Evolutionary conservation across 148 eudicot species (phyloP), one percentile per base, ranked within the genome.

Genomic region (Hydrangea macrophylla): DNA sequence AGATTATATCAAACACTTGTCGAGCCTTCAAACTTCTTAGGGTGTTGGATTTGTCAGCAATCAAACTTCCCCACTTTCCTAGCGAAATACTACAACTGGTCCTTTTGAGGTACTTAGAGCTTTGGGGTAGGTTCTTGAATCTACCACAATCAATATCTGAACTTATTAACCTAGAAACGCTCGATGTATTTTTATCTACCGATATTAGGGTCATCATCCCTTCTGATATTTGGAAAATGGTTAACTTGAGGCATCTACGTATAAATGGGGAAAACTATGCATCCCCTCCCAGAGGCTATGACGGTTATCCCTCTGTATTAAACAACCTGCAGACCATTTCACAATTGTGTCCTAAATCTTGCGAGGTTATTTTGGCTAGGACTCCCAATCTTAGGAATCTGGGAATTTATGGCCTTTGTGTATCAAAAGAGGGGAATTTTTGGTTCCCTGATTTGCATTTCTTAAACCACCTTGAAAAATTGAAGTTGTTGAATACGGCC

Each of bases 401-500:
- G 25, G 76, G 70, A 0, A 56, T 72, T 51, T 64, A 42, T 10
- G 76, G 76, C 31, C 9, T 64, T 71, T 39, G 7, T 62, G 50
- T 66, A 75, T 8, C 37, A n/a, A 33, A 59, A 26, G 33, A 20
- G 37, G 3, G 56, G 33, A n/a, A n/a, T n/a, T n/a, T n/a, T n/a
- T n/a, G n/a, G n/a, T n/a, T n/a, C n/a, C n/a, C n/a, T n/a, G 12
- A 25, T 27, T 11, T 69, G 22, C 23, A 7, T 58, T 42, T 68
- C 22, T 48, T 77, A 27, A 27, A 56, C 7, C 37, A 31, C 55
- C 76, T 77, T 9, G 69, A 60, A 26, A 71, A 54, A 64, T 39
- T 77, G 65, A 77, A 72, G 72, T 63, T 77, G 5, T 17, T 76
- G 11, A 76, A 70, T 11, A n/a, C n/a, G n/a, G n/a, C n/a, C n/a